A percentile compares a stretch with the other conserved stretches of the same genome.
Evolutionary conservation across 495 filamentous ascomycete species (phyloP).

Genomic region (Talaromyces liani): DNA sequence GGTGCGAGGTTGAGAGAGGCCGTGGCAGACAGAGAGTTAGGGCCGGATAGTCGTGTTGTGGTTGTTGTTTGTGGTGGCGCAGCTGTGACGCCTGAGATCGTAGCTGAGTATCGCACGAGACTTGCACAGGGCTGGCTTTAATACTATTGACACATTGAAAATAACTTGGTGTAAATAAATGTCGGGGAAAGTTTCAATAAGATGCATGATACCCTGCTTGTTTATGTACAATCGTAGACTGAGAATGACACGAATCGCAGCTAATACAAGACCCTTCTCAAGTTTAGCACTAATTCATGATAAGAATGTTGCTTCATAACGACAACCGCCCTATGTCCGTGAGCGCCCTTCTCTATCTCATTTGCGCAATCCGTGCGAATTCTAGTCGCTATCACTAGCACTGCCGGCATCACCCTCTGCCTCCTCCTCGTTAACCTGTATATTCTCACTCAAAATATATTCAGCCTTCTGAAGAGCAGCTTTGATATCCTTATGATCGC

Average conservation of each 20-base stretch:
- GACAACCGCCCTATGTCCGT: background rate
- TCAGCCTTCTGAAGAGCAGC: slow-evolving; percentile 68
- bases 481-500: slow-evolving; percentile 60
- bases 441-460: slow-evolving; percentile 49
- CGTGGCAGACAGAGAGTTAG: slow-evolving; percentile 31
- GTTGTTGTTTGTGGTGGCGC: slow-evolving; percentile 80
- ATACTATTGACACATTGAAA: background rate
- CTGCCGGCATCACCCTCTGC: slow-evolving; percentile 26
- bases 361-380: background rate
- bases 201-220: background rate
- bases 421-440: slow-evolving; percentile 24
- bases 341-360: background rate
- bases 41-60: slow-evolving; percentile 60
- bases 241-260: background rate
- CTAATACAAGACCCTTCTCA: background rate
- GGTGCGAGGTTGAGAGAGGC: slow-evolving; percentile 43
- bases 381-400: slow-evolving; percentile 37
- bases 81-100: slow-evolving; percentile 56
- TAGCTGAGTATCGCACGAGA: slow-evolving; percentile 52
- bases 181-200: background rate
- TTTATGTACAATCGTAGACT: background rate
- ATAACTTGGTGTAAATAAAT: background rate
- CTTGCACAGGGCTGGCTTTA: slow-evolving; percentile 26
- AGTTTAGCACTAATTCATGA: background rate
- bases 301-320: background rate